A percentile compares a stretch with the other conserved stretches of the same genome.
phyloP scores from a whole-genome alignment of 345 rosid genomes.

The Salix viminalis region DNA sequence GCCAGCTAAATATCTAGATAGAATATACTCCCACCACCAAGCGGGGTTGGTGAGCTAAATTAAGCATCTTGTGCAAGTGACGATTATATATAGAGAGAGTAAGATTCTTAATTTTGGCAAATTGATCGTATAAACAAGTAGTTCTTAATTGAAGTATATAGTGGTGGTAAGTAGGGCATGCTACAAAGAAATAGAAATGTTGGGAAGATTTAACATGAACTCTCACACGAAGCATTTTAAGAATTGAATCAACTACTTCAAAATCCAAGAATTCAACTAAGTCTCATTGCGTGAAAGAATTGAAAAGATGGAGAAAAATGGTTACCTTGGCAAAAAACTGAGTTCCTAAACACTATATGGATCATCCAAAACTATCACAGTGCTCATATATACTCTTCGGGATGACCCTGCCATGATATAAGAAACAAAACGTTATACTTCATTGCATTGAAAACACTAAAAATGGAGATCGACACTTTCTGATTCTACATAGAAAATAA shows the following conservation, averaged over 20 bases:
- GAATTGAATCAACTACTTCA: not conserved
- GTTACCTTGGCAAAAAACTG: not conserved
- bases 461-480: not conserved
- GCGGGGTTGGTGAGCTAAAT: too few species aligned
- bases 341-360: too few species aligned
- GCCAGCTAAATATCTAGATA: not conserved
- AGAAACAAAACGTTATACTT: not conserved
- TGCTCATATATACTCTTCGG: not conserved
- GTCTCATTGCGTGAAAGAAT: not conserved
- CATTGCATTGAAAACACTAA: not conserved
- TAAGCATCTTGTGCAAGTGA: not conserved
- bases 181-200: not conserved
- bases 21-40: not conserved
- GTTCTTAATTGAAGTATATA: not conserved
- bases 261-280: not conserved
- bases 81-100: not conserved
- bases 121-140: not conserved
- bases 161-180: not conserved
- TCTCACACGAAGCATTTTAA: not conserved
- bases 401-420: not conserved
- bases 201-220: not conserved
- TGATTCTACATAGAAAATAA: too few species aligned
- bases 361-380: not conserved
- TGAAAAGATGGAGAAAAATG: not conserved
- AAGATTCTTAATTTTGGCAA: too few species aligned